Base-by-base conservation (phyloP, 768 basidiomycete species). In the Lactarius quietus region DNA sequence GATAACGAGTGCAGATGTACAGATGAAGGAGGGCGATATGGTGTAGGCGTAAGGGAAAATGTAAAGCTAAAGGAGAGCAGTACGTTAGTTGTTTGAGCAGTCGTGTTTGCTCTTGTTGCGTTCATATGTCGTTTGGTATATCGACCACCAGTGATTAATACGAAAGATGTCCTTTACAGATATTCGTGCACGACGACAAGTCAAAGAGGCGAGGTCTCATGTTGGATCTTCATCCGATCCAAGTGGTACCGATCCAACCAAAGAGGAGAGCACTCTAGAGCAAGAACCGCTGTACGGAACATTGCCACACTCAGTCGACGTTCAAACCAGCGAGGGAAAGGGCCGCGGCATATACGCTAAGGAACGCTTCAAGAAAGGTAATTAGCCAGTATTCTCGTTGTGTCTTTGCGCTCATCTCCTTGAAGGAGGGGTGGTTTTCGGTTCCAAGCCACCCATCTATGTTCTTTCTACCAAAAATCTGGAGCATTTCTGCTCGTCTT, bases 391-490 rank as follows among this genome's bases (percentile, higher is more conserved):
- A 23, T 26, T 54, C 60, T 48, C 45, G 33, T 59, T n/a, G 41
- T 55, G n/a, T 31, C 61, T 29, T 14, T 35, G 31, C 1, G 6
- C 61, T 26, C 41, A 63, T 55, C 51, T 33, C 26, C 14, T 59
- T 10, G 33, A 38, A 95, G 93, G 92, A 8, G 78, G 83, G 26
- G 72, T 81, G 1, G 62, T 95, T 14, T 57, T 92, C n/a, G 75
- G 81, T 6, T 70, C 82, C 14, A 79, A 80, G 62, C 92, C 92
- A 0, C 82, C 85, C 61, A 79, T 86, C 28, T 79, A 83, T 18
- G 85, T 84, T 0, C 80, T 95, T 17, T 91, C 92, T 0, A 87
- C 81, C 41, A 74, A 77, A 23, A 79, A 85, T 68, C 77, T 97
- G 12, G 76, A 81, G 15, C 76, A 77, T 1, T 80, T 87, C 72